Conservation (phyloP, 768 basidiomycete species). For the Lactarius hatsudake region DNA sequence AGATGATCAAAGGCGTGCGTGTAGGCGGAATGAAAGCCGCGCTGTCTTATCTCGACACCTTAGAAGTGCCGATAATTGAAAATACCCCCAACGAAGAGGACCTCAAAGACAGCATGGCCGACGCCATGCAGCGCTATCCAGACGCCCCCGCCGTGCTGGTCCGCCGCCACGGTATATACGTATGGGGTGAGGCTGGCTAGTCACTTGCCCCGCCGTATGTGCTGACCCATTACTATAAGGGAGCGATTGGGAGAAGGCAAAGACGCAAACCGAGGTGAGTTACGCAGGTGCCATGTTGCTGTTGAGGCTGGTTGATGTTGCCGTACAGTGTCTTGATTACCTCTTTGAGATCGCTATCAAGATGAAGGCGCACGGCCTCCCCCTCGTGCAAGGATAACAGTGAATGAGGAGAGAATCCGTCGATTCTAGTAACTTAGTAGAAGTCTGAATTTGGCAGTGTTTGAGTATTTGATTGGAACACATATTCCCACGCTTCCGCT, state of each 20-base stretch:
- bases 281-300: neutral
- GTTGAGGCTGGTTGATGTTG: neutral
- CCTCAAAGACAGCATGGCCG: constrained; percentile 83
- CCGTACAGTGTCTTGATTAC: constrained; percentile 71
- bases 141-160: constrained; percentile 77
- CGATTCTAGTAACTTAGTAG: neutral
- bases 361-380: constrained; percentile 65
- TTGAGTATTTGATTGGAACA: neutral
- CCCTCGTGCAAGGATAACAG: constrained; percentile 40
- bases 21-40: constrained; percentile 72
- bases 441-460: neutral
- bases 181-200: constrained; percentile 60
- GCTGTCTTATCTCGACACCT: constrained; percentile 79
- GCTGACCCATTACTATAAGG: constrained; percentile 35
- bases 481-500: neutral
- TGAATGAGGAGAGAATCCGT: neutral
- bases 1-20: constrained; percentile 93
- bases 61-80: constrained; percentile 84
- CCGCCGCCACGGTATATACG: constrained; percentile 76
- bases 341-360: constrained; percentile 86
- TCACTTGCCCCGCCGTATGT: constrained; percentile 6
- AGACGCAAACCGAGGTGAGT: constrained; percentile 77
- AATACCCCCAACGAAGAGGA: constrained; percentile 92
- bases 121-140: constrained; percentile 77
- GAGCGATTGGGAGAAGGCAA: constrained; percentile 81